Conservation (phyloP, 1,139 yeast genomes). For the Spathaspora sp. region DNA sequence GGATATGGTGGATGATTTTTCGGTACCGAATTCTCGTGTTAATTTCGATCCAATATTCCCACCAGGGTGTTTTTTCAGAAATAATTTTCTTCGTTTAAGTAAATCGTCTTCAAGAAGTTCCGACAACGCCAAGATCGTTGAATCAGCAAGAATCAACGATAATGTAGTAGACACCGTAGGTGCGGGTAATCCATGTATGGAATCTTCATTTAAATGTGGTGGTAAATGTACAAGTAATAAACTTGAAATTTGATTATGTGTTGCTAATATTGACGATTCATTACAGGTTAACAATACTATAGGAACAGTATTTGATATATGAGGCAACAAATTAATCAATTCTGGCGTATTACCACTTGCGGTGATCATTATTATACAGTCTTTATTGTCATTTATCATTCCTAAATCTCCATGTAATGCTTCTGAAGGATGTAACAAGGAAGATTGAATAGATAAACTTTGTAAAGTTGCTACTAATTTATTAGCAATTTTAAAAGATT, state of each 20-base stretch:
- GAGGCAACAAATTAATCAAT: constrained; percentile 57
- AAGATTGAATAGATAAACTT: constrained; percentile 71
- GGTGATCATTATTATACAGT: constrained; percentile 65
- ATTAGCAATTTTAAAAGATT: constrained; percentile 73
- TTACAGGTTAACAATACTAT: constrained; percentile 66
- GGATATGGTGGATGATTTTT: constrained; percentile 1
- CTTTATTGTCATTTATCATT: constrained; percentile 54
- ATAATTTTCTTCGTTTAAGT: constrained; percentile 50
- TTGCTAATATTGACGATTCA: constrained; percentile 46
- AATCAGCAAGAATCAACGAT: constrained; percentile 75
- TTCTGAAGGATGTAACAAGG: constrained; percentile 75
- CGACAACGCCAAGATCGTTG: constrained; percentile 69
- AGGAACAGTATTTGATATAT: constrained; percentile 53
- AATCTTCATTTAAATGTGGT: constrained; percentile 52
- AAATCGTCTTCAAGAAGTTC: constrained; percentile 64
- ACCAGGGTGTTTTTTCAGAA: constrained; percentile 81
- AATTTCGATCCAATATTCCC: constrained; percentile 77
- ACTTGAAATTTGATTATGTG: constrained; percentile 45
- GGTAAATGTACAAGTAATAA: constrained; percentile 67
- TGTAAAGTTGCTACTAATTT: constrained; percentile 81
- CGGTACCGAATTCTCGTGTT: constrained; percentile 15
- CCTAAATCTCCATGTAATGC: constrained; percentile 94
- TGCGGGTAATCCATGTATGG: constrained; percentile 80
- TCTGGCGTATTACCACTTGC: constrained; percentile 89
- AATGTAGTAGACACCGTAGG: constrained; percentile 86